Evolutionary conservation across 202 grass and related monocot species (phyloP).

Genomic region (Zoysia matrella): DNA sequence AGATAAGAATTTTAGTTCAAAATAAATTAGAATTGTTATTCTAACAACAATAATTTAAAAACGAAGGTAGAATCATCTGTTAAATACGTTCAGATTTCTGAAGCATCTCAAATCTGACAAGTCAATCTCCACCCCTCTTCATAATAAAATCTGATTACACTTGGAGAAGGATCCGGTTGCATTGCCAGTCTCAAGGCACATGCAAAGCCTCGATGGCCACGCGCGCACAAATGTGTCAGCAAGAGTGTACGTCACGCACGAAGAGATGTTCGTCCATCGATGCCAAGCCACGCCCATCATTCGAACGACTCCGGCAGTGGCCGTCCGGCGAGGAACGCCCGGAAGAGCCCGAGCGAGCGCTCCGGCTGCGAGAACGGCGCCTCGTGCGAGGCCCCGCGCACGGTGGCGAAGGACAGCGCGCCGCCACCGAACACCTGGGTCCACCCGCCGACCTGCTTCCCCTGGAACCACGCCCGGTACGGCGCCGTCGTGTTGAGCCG

Average conservation of each 20-base stretch:
- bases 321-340: conserved; percentile 68
- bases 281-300: conserved; percentile 3
- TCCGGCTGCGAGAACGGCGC: conserved; percentile 93
- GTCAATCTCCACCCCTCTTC: not conserved
- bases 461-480: conserved; percentile 90
- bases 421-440: conserved; percentile 78
- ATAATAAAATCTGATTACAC: conserved; percentile 11
- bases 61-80: not conserved
- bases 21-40: too few relatives aligned
- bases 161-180: not conserved
- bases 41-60: too few relatives aligned
- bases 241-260: not conserved
- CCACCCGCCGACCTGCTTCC: conserved; percentile 92
- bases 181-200: conserved; percentile 1
- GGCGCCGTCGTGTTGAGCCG: conserved; percentile 22
- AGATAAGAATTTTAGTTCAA: too few relatives aligned
- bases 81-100: not conserved
- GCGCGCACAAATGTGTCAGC: not conserved
- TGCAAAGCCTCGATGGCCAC: not conserved
- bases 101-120: conserved; percentile 5
- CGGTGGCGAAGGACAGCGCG: conserved; percentile 73
- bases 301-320: conserved; percentile 75
- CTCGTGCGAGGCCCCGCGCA: conserved; percentile 86
- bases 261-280: not conserved
- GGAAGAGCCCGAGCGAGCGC: conserved; percentile 84